Base-by-base conservation (phyloP, 2,329 filamentous ascomycete genomes). In the Helotiales sp. region DNA sequence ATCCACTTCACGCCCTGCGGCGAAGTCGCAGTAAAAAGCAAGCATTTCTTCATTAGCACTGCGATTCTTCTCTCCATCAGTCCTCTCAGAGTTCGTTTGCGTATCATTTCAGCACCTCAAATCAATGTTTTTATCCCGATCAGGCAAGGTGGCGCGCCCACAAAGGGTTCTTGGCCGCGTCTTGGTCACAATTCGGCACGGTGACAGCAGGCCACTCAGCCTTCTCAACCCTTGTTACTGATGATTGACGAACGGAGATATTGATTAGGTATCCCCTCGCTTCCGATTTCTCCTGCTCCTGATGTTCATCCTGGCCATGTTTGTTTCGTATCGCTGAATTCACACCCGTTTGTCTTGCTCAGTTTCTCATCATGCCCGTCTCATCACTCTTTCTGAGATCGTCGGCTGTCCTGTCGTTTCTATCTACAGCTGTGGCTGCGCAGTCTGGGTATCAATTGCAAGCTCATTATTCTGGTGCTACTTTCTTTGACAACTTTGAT, bases 321-420 rank as follows among this genome's bases (percentile, higher is more conserved):
- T 24, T 22, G 2, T 7, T 48, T 25, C 46, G 13, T 27, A 33
- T 33, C n/a, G 6, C n/a, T 48, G 31, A 48, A 13, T 48, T 48
- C 17, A 22, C 46, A 48, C 25, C 31, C 46, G 4, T 31, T 48
- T 17, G 25, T 25, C 15, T 15, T 19, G 25, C 8, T 29, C 31
- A 17, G 6, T n/a, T 29, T 27, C 19, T 29, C 46, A 53, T n/a
- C 12, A 56, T 52, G 54, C 29, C 47, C 24, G 29, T 53, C 31
- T 53, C 55, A 57, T 57, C 55, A 57, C 55, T 57, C 49, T 53
- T 38, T 57, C 49, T 57, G 55, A 53, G 49, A 42, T 57, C 49
- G 31, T n/a, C 10, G 19, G 49, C 55, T 33, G 55, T 53, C 38
- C 49, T 57, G 24, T 52, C 49, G 3, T 49, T 57, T 17, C 29